These are phyloP conservation scores for Oxyria digyna DNA, from an alignment of 148 eudicot genomes.

Conservation along the genomic window DNA sequence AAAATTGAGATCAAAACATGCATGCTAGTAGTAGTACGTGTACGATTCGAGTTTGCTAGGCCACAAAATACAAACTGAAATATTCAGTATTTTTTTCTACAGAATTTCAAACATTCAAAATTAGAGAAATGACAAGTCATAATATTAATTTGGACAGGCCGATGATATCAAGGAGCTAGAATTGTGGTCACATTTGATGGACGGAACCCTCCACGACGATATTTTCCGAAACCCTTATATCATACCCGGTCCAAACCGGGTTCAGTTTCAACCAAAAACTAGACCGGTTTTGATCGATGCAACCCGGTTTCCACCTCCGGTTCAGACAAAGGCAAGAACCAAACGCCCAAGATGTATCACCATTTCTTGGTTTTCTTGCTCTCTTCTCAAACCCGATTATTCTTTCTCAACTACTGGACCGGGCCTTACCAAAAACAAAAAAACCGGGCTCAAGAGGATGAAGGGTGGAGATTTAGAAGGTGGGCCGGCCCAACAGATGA, in stretches of 20 bases:
- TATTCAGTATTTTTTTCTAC: no score
- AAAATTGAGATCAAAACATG: no score
- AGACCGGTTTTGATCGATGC: background rate
- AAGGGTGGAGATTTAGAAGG: background rate
- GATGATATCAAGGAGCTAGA: slow-evolving; percentile 1
- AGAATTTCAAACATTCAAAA: background rate
- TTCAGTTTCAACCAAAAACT: background rate
- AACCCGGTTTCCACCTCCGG: background rate
- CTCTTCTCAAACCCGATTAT: background rate
- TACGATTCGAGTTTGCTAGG: no score
- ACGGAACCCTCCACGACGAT: background rate
- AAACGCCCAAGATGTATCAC: background rate
- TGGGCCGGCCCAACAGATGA: background rate
- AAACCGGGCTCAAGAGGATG: background rate
- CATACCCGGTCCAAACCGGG: background rate
- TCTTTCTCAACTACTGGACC: background rate
- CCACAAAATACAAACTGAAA: no score
- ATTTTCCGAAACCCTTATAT: background rate
- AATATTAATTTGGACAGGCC: background rate
- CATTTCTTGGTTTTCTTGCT: background rate
- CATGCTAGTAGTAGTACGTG: no score
- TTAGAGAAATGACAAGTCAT: background rate
- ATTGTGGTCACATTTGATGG: slow-evolving; percentile 5
- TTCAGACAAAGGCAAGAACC: background rate
- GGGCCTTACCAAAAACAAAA: background rate